phyloP scores from a whole-genome alignment of 129 eudicot genomes.

The Escallonia rubra region DNA sequence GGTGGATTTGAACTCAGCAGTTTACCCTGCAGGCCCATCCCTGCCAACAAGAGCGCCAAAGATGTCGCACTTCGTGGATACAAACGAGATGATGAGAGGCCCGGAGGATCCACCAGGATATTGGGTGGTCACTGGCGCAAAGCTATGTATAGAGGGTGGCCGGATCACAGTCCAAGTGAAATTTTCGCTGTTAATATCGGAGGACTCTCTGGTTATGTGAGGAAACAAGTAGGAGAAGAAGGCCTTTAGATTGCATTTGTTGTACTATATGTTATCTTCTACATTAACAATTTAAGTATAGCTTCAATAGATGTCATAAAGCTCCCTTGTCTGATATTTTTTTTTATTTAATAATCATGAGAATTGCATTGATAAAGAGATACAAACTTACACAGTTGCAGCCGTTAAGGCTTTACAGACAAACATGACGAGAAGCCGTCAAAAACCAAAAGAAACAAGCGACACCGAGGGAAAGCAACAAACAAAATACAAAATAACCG shows the following conservation, averaged over 20 bases:
- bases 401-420: too few relatives aligned
- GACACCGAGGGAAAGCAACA: too few relatives aligned
- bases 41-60: slow-evolving; percentile 49
- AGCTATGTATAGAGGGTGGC: slow-evolving; percentile 70
- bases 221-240: slow-evolving; percentile 3
- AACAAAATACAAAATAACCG: too few relatives aligned
- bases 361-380: too few relatives aligned
- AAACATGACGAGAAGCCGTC: too few relatives aligned
- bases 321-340: too few relatives aligned
- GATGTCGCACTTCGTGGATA: slow-evolving; percentile 68
- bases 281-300: too few relatives aligned
- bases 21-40: slow-evolving; percentile 88
- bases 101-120: slow-evolving; percentile 94
- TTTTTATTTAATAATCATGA: too few relatives aligned
- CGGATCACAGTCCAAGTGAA: slow-evolving; percentile 69
- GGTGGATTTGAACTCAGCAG: slow-evolving; percentile 72
- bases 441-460: too few relatives aligned
- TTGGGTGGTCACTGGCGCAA: slow-evolving; percentile 95
- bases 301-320: too few relatives aligned
- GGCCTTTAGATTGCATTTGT: slow-evolving; percentile 25
- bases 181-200: slow-evolving; percentile 65
- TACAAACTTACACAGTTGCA: too few relatives aligned
- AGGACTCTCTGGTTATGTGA: slow-evolving; percentile 63
- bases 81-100: slow-evolving; percentile 84
- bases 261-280: background rate